Conservation (phyloP, 371 early-diverging fungal species). For the Umbelopsis sp. region DNA sequence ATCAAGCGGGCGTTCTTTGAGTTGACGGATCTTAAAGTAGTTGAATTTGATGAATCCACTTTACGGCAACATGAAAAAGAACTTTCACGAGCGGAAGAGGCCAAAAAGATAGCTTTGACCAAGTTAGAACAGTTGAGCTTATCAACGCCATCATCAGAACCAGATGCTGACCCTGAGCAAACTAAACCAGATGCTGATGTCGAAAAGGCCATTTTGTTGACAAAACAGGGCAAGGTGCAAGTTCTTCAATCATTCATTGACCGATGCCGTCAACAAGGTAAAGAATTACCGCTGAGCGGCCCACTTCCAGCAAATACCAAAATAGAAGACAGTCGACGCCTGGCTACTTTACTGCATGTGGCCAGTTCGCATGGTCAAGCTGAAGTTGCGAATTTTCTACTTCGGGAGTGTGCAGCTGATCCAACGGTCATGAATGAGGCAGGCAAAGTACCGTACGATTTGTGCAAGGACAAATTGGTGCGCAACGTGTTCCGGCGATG, state of each 20-base stretch:
- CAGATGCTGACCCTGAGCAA: not conserved
- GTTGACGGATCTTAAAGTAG: conserved; percentile 58
- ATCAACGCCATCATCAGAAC: conserved; percentile 17
- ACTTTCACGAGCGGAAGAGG: conserved; percentile 28
- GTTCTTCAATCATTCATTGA: conserved; percentile 45
- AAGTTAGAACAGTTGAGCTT: conserved; percentile 33
- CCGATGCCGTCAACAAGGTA: conserved; percentile 29
- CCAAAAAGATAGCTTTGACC: conserved; percentile 30
- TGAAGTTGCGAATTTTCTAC: conserved; percentile 61
- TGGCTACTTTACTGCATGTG: conserved; percentile 74
- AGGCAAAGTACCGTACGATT: conserved; percentile 80
- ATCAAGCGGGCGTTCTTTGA: conserved; percentile 53
- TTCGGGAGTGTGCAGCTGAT: conserved; percentile 74
- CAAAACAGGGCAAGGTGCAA: conserved; percentile 60
- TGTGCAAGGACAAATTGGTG: conserved; percentile 73
- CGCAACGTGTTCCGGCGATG: conserved; percentile 81
- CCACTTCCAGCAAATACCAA: conserved; percentile 54
- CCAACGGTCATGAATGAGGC: conserved; percentile 70
- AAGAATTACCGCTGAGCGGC: conserved; percentile 26
- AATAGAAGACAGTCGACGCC: conserved; percentile 48
- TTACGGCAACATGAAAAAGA: conserved; percentile 31
- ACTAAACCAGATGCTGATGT: conserved; percentile 29
- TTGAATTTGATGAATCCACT: conserved; percentile 45
- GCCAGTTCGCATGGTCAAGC: conserved; percentile 62
- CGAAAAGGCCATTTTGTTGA: conserved; percentile 48